phyloP scores from a whole-genome alignment of 2,329 filamentous ascomycete genomes.

The Colletotrichum nymphaeae region DNA sequence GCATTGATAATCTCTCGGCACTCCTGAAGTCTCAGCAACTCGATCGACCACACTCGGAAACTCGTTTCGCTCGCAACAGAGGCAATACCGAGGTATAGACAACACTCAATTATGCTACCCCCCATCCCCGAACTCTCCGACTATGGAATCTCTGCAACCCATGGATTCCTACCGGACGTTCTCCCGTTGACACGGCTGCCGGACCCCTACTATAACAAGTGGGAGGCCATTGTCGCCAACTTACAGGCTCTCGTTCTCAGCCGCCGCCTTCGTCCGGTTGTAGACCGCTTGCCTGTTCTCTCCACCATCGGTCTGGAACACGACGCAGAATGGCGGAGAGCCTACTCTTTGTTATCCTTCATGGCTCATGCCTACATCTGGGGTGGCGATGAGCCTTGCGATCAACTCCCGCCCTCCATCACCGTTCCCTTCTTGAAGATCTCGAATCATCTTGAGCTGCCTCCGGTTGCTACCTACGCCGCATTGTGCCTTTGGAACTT shows the following conservation, averaged over 20 bases:
- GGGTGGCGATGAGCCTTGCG: conserved; percentile 86
- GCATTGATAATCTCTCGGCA: background rate
- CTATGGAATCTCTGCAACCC: conserved; percentile 81
- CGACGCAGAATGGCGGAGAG: conserved; percentile 91
- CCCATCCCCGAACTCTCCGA: conserved; percentile 74
- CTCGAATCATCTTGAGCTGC: conserved; percentile 83
- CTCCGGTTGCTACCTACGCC: conserved; percentile 93
- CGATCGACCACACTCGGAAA: background rate
- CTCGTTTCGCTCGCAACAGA: background rate
- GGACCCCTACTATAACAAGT: conserved; percentile 93
- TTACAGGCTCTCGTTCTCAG: conserved; percentile 89
- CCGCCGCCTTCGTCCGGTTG: conserved; percentile 81
- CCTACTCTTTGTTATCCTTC: conserved; percentile 90
- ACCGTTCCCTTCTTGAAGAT: conserved; percentile 85
- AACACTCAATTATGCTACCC: conserved; percentile 60
- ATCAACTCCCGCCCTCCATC: conserved; percentile 82
- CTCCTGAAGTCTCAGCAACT: background rate
- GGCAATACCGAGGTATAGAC: background rate
- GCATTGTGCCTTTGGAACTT: conserved; percentile 96
- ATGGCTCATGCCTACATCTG: conserved; percentile 97
- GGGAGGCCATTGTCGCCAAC: conserved; percentile 89
- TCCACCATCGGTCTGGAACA: conserved; percentile 84
- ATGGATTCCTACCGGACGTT: conserved; percentile 89
- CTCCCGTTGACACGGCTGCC: conserved; percentile 83
- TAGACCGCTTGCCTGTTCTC: conserved; percentile 85